Evolutionary conservation across 345 rosid species (phyloP), one percentile per base, ranked within the genome.

Genomic region (Geranium brycei): DNA sequence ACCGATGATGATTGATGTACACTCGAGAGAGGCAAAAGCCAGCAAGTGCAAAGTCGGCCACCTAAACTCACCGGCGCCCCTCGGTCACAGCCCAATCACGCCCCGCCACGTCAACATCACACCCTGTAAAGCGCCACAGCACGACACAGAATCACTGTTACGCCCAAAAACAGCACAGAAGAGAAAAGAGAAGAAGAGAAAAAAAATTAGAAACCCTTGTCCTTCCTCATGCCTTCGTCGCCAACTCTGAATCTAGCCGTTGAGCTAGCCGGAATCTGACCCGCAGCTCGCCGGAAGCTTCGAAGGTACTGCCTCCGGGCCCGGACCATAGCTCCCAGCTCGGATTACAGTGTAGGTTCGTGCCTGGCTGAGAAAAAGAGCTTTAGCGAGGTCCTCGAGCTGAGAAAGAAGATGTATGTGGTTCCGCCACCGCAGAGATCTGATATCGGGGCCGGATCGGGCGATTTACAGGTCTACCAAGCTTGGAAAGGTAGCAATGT

Each of bases 401-500:
- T 58, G 75, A 67, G 51, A 59, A 8, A 11, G 35, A 70, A 73
- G 75, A 92, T 89, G 98, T 86, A 89, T 64, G 91, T 85, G 72
- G 90, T 83, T 55, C 98, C 88, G 74, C 96, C 91, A 61, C 90
- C 95, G 68, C 83, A 87, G 78, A 68, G 85, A 73, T 80, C 89
- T 73, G 93, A 89, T 82, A 75, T 67, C 53, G 86, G 86, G 75
- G 78, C 88, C 59, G 90, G 75, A 66, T 76, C 79, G 71, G 75
- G 75, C 56, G 84, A 82, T 80, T 83, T 72, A 63, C 77, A 78
- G 73, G 88, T 87, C 74, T 90, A 88, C 78, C 91, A 86, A 74
- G 79, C 78, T 69, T 93, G 99, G 99, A 90, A 88, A 82, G 97
- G 89, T 72, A 90, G 91, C 77, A 90, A 93, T 80, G 97, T 86